Evolutionary conservation across 1,139 yeast species (phyloP).

Genomic region (Yamadazyma taylorii): DNA sequence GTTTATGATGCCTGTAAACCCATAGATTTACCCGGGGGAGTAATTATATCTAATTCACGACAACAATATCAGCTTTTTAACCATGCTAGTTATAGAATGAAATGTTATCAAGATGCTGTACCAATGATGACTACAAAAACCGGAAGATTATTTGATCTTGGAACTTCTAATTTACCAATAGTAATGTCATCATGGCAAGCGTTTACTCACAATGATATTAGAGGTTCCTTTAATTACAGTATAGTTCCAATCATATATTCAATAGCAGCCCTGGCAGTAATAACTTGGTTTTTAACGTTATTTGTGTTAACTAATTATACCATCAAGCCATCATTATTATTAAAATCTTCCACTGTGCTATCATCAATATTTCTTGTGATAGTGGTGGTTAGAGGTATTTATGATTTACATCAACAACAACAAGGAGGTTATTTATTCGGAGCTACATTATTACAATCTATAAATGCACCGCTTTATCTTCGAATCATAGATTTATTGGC

Average conservation of each 20-base stretch:
- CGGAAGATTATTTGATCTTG: slow-evolving; percentile 30
- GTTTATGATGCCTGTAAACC: slow-evolving; percentile 35
- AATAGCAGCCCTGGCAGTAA: slow-evolving; percentile 62
- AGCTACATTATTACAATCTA: slow-evolving; percentile 43
- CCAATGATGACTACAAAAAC: slow-evolving; percentile 48
- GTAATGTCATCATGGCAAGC: slow-evolving; percentile 40
- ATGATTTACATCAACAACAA: slow-evolving; percentile 50
- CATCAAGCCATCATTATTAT: slow-evolving; percentile 51
- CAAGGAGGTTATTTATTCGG: slow-evolving; percentile 57
- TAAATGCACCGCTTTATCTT: slow-evolving; percentile 51
- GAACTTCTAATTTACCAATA: slow-evolving; percentile 37
- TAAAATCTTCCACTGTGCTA: slow-evolving; percentile 45
- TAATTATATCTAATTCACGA: slow-evolving; percentile 30
- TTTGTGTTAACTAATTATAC: slow-evolving; percentile 63
- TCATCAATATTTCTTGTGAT: slow-evolving; percentile 56
- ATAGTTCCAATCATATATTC: slow-evolving; percentile 63
- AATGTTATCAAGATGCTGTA: slow-evolving; percentile 34
- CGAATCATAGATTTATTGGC: slow-evolving; percentile 64
- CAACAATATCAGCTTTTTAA: slow-evolving; percentile 20
- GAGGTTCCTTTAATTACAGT: slow-evolving; percentile 54
- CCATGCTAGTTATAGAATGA: slow-evolving; percentile 30
- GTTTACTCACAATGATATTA: slow-evolving; percentile 28
- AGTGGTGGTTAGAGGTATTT: slow-evolving; percentile 49
- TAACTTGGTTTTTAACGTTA: slow-evolving; percentile 63
- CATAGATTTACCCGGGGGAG: slow-evolving; percentile 33